Percentiles rank a stretch among this genome's conserved stretches.
Evolutionary conservation across 352 stramenopile genomes (phyloP).

Genomic region (Pythium brachiatum): DNA sequence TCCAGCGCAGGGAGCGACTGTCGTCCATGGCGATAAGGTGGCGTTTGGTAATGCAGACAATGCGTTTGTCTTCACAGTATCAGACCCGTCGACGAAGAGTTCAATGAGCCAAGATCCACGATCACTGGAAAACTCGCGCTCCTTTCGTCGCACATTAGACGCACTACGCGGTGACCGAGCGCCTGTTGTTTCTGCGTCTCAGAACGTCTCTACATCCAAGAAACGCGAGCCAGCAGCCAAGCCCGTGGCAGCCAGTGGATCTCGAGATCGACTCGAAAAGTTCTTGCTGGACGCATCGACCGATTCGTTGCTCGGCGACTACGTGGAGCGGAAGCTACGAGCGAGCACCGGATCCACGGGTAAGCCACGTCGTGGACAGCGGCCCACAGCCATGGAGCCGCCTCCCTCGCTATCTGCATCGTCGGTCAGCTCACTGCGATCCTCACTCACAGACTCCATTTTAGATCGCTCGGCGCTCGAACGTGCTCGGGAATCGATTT

Average conservation of each 20-base stretch:
- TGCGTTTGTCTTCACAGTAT: constrained; percentile 56
- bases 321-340: constrained; percentile 64
- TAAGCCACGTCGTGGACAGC: background rate
- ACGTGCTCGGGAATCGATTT: background rate
- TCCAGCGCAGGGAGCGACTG: constrained; percentile 33
- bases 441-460: constrained; percentile 36
- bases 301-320: constrained; percentile 55
- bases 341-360: constrained; percentile 14
- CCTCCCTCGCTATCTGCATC: constrained; percentile 41
- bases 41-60: constrained; percentile 46
- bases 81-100: background rate
- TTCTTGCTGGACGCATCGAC: constrained; percentile 55
- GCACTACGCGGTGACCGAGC: constrained; percentile 40
- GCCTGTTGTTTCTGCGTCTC: background rate
- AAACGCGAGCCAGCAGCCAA: background rate
- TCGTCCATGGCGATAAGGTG: constrained; percentile 62
- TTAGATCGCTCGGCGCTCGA: constrained; percentile 17
- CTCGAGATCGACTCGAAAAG: constrained; percentile 33
- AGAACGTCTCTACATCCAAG: constrained; percentile 12
- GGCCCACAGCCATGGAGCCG: constrained; percentile 33
- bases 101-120: background rate
- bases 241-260: background rate
- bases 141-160: constrained; percentile 52
- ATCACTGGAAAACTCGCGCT: constrained; percentile 13
- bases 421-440: constrained; percentile 26